Conservation (phyloP, 768 basidiomycete genomes). For the Boletus tomentosulus region DNA sequence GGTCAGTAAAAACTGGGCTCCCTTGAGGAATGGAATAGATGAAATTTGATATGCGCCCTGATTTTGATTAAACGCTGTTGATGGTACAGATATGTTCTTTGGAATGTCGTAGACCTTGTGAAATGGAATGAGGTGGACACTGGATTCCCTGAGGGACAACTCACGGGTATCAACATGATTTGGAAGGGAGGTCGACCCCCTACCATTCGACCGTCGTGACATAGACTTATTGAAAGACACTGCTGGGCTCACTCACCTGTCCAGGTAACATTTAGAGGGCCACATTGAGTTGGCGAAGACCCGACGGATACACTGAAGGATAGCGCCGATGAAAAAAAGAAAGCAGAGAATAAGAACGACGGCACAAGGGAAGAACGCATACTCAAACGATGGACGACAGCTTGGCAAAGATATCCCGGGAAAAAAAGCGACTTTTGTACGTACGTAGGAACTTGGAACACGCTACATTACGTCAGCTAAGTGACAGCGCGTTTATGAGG, state of each 20-base stretch:
- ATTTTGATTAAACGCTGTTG: constrained; percentile 49
- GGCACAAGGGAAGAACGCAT: constrained; percentile 28
- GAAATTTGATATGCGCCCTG: constrained; percentile 47
- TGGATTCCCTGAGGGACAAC: constrained; percentile 13
- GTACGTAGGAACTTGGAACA: neutral
- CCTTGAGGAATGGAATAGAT: constrained; percentile 40
- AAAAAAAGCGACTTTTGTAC: neutral
- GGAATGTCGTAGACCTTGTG: constrained; percentile 51
- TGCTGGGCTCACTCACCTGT: constrained; percentile 42
- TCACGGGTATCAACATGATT: constrained; percentile 48
- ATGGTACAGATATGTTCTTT: constrained; percentile 51
- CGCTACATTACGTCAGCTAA: constrained; percentile 19
- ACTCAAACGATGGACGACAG: constrained; percentile 17
- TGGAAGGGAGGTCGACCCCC: constrained; percentile 56
- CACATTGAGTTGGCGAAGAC: constrained; percentile 54
- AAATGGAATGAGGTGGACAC: constrained; percentile 5
- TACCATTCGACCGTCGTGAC: constrained; percentile 20
- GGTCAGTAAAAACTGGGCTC: constrained; percentile 45
- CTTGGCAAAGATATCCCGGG: constrained; percentile 1
- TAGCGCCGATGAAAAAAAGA: constrained; percentile 16
- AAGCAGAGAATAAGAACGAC: constrained; percentile 19
- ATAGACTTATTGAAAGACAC: neutral
- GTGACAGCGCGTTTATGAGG: neutral
- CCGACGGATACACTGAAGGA: constrained; percentile 49
- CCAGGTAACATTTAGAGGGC: constrained; percentile 58